Evolutionary conservation across 139 green algal genomes (phyloP).

Genomic region (Chlamydomonas sp.): DNA sequence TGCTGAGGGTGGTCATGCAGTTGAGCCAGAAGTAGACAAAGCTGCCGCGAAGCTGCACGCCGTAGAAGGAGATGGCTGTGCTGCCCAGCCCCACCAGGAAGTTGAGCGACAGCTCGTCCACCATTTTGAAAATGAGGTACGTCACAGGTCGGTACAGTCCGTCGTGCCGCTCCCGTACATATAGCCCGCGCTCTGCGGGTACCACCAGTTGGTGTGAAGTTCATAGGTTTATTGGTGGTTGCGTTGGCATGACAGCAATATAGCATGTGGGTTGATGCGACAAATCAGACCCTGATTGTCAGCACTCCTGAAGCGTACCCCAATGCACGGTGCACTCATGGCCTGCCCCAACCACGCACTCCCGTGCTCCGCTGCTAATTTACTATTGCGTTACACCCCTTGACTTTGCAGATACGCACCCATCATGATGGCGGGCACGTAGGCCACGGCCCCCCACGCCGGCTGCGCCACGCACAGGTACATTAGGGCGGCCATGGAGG

Average conservation of each 20-base stretch:
- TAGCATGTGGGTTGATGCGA: too few species aligned
- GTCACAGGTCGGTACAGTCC: constrained; percentile 52
- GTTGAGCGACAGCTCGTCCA: constrained; percentile 66
- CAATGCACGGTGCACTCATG: too few species aligned
- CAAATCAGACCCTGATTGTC: too few species aligned
- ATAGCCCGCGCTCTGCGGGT: constrained; percentile 39
- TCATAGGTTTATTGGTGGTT: too few species aligned
- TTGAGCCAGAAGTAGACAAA: constrained; percentile 74
- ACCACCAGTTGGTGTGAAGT: too few species aligned
- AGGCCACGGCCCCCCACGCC: constrained; percentile 42
- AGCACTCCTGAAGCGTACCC: too few species aligned
- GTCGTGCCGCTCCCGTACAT: constrained; percentile 55
- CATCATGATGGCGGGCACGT: constrained; percentile 36
- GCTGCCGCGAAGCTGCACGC: constrained; percentile 64
- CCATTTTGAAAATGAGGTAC: constrained; percentile 64
- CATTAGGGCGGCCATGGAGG: constrained; percentile 37
- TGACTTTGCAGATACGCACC: neutral
- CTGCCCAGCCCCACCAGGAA: constrained; percentile 17
- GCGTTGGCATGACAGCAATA: too few species aligned
- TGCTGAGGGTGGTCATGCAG: constrained; percentile 64
- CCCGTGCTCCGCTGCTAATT: too few species aligned
- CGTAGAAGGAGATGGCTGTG: constrained; percentile 64
- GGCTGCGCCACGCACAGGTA: constrained; percentile 45
- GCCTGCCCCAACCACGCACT: too few species aligned
- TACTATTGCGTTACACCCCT: too few species aligned